phyloP scores from a whole-genome alignment of 2,329 filamentous ascomycete genomes.

The Beauveria sp. region DNA sequence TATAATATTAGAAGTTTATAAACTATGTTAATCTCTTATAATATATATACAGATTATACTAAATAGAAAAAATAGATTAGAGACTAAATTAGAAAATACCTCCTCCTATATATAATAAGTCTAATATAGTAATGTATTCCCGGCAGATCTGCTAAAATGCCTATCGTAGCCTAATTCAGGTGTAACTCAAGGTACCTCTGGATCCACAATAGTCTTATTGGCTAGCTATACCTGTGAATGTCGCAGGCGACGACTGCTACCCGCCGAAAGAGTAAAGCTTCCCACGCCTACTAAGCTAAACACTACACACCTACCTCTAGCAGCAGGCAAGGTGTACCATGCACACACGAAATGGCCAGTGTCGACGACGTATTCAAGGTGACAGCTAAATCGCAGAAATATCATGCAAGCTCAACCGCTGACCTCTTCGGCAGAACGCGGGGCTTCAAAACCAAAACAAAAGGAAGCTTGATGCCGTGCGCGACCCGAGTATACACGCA shows the following conservation, averaged over 20 bases:
- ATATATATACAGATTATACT: no score
- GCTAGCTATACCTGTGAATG: no score
- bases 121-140: no score
- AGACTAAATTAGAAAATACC: no score
- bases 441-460: constrained; percentile 46
- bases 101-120: no score
- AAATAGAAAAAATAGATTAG: no score
- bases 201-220: no score
- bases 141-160: no score
- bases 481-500: constrained; percentile 50
- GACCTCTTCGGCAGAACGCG: constrained; percentile 27
- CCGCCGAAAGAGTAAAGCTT: not conserved
- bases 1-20: no score
- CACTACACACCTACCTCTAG: not conserved
- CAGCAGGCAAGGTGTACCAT: not conserved
- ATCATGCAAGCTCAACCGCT: constrained; percentile 8
- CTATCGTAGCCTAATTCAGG: no score
- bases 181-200: no score
- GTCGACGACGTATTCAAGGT: constrained; percentile 55
- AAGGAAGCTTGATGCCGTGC: constrained; percentile 54
- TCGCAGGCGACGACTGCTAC: not conserved
- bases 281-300: not conserved
- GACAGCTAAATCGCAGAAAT: not conserved
- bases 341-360: constrained; percentile 38
- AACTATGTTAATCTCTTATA: no score